Base-by-base conservation (phyloP, 176 grass and related monocot genomes). In the Musa beccarii region DNA sequence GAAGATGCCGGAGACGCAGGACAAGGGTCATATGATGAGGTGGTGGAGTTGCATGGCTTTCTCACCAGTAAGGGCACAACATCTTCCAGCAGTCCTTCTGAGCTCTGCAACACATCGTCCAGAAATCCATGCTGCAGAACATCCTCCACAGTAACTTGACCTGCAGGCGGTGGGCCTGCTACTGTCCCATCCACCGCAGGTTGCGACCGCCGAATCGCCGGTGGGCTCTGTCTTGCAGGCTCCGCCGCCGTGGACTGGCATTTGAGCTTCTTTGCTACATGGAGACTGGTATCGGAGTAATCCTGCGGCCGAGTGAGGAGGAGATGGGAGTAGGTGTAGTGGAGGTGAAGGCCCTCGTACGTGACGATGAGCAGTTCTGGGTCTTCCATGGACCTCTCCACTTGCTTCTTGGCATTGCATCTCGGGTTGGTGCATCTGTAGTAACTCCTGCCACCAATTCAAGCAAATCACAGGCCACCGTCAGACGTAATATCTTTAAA, bases 361-460 rank as follows among this genome's bases (percentile, higher is more conserved):
- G 55, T 76, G 54, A 76, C 56, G 56, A 76, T 62, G 9, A 76
- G 55, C 19, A 20, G 61, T 28, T 76, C 74, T 49, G 74, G 74
- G 34, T 76, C 74, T 62, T 76, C 74, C 19, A 12, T 22, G 8
- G 74, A 76, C 29, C 56, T 76, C 56, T 76, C 74, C 19, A 76
- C 74, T 21, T 76, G 74, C 57, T 76, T 76, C 74, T 76, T 76
- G 29, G 56, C 74, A 14, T 76, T 76, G 74, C 74, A 76, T 20
- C 74, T 49, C 1, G 74, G 74, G 54, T 51, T 51, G 28, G 74
- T 76, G 74, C 74, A 76, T 19, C 74, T 49, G 56, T 76, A 76
- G 54, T 76, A 76, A 63, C 74, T 76, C 74, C 74, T 76, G 29
- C 7, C 11, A 13, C 1, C 56, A 24, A n/a, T 15, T 11, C 10